Evolutionary conservation across 371 early-diverging fungal species (phyloP), one percentile per base, ranked within the genome.

Genomic region (Mortierella sp.): DNA sequence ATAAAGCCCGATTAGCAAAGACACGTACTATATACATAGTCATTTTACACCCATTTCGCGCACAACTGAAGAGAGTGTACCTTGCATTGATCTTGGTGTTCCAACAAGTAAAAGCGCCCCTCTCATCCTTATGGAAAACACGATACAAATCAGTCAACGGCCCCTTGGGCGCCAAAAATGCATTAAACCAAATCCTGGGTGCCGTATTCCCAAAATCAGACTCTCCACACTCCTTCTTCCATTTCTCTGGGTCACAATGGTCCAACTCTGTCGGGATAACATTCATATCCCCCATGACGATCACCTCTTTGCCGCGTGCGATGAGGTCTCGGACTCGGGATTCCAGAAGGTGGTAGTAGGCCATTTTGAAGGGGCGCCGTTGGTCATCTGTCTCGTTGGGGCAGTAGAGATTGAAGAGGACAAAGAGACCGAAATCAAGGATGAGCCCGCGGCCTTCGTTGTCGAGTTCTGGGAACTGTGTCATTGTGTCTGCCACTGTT

Each of bases 241-340:
- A 91, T 57, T 92, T 88, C 45, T 88, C 91, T 0, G 97, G 95
- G 57, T 96, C 95, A 83, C 94, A 95, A 77, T 97, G 96, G 78
- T 98, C 97, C 57, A 95, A 89, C 54, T 92, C 92, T 11, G 90
- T 88, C 60, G 95, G 96, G n/a, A 91, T 88, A 0, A 96, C 93
- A 80, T 98, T 97, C 70, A 97, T 89, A 78, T 97, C 97, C 1
- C 97, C 98, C 21, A 92, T 91, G 0, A 98, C 82, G 4, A 97
- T 84, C 0, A 96, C 95, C 38, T 95, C 82, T 45, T 92, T 90
- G 0, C 94, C 95, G 21, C 88, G 84, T 13, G 84, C 74, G n/a
- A 86, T 86, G 16, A 93, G 87, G 10, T 83, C 84, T 8, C 89
- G 90, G 2, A 94, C 89, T 1, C 95, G 90, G 16, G 88, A 75